Percentiles rank a stretch among this genome's conserved stretches.
phyloP scores from a whole-genome alignment of 352 stramenopile genomes.

The Globisporangium ultimum region DNA sequence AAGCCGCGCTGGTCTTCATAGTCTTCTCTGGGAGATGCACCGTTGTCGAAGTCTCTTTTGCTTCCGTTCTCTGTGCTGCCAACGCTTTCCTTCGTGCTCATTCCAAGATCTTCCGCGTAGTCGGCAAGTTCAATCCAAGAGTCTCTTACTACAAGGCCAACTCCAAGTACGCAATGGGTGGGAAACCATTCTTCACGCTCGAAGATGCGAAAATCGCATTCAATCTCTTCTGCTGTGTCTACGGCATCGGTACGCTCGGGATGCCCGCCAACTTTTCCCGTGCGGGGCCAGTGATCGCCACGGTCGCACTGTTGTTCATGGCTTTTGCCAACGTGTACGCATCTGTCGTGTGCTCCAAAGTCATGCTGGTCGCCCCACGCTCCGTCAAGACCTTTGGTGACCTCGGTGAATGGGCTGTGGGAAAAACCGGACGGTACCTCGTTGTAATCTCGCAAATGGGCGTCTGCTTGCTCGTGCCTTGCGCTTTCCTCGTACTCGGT shows the following conservation, averaged over 20 bases:
- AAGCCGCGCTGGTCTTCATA: no score
- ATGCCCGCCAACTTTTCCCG: constrained; percentile 50
- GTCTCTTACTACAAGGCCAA: no score
- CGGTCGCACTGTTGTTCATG: constrained; percentile 38
- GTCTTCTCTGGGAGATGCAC: no score
- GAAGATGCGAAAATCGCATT: constrained; percentile 47
- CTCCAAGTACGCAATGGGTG: no score
- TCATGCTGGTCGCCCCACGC: constrained; percentile 39
- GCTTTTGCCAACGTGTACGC: constrained; percentile 56
- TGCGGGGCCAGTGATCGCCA: constrained; percentile 22
- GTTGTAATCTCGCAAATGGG: constrained; percentile 40
- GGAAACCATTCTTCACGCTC: constrained; percentile 32
- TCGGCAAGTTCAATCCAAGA: no score
- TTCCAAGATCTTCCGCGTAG: no score
- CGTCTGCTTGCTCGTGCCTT: constrained; percentile 35
- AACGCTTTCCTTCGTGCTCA: no score
- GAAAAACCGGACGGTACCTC: constrained; percentile 34
- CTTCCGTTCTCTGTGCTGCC: no score
- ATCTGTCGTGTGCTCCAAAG: constrained; percentile 40
- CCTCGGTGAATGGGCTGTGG: constrained; percentile 31
- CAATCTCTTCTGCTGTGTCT: constrained; percentile 26
- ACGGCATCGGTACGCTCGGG: constrained; percentile 46
- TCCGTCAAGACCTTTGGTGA: constrained; percentile 52
- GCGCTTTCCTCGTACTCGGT: constrained; percentile 46
- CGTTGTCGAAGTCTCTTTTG: no score